These are phyloP conservation scores for Colletotrichum euphorbiae DNA, from an alignment of 2,329 filamentous ascomycete species.

Conservation along the genomic window DNA sequence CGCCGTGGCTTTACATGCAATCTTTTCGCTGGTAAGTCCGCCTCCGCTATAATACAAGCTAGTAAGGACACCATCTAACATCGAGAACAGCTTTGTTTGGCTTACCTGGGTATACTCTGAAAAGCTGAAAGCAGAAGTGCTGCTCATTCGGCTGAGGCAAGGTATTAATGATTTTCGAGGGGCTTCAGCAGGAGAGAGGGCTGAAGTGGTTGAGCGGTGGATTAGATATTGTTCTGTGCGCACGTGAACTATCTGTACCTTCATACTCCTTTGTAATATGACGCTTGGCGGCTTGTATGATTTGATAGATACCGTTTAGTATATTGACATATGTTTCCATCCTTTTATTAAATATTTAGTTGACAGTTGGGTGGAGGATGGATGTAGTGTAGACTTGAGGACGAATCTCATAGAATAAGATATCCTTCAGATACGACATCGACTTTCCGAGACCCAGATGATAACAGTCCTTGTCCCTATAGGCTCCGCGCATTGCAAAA, in stretches of 20 bases:
- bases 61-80: constrained; percentile 19
- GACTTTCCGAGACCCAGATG: too few species aligned
- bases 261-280: constrained; percentile 19
- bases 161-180: constrained; percentile 46
- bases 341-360: too few species aligned
- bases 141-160: constrained; percentile 48
- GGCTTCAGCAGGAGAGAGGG: constrained; percentile 41
- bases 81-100: constrained; percentile 55
- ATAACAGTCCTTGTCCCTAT: too few species aligned
- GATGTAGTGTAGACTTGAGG: too few species aligned
- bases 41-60: too few species aligned
- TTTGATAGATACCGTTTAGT: too few species aligned
- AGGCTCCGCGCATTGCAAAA: too few species aligned
- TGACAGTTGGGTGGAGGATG: too few species aligned
- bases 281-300: too few species aligned
- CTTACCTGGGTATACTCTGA: constrained; percentile 62
- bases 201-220: constrained; percentile 46
- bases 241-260: constrained; percentile 22
- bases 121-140: constrained; percentile 52
- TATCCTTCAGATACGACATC: too few species aligned
- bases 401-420: too few species aligned
- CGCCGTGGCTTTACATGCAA: constrained; percentile 58
- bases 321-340: too few species aligned
- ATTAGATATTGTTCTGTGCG: constrained; percentile 28
- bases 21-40: constrained; percentile 50